Evolutionary conservation across 805 yeast genomes (phyloP), one percentile per base, ranked within the genome.

Genomic region (Metschnikowia peoriensis): DNA sequence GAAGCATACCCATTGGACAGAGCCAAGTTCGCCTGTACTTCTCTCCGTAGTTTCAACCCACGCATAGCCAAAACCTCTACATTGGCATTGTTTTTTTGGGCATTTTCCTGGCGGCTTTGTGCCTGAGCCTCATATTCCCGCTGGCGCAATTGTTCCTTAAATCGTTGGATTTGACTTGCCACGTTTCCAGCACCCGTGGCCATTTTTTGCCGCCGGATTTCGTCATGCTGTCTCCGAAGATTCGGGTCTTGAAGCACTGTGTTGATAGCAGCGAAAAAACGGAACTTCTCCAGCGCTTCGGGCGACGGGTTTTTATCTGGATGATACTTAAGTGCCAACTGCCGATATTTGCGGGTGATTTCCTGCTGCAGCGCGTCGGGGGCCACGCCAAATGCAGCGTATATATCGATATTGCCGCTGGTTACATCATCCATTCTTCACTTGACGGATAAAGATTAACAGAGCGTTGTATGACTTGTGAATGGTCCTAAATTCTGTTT

Each of bases 361-460:
- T 64, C 68, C 3, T 51, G 47, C 4, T 35, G 38, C 6, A 63
- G 39, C 10, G 74, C 69, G 9, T 55, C 54, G 1, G 64, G 61
- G 0, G 53, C 83, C 3, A 77, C 57, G 7, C 79, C 55, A 1
- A 86, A 68, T 28, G 77, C 75, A 15, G 62, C 59, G 63, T 82
- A 81, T 46, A 81, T 67, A 53, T 72, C 71, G 37, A 64, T 56
- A 7, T 49, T 47, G 28, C 61, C 68, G 37, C 47, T 22, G 11
- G 57, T 60, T 4, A 65, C 42, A 29, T 38, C 41, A 6, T 59
- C 61, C 62, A 57, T 59, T 15, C 7, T 37, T 27, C 22, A 22
- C 22, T 22, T 22, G 22, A 22, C 22, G 22, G 22, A 22, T 22
- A 41, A 28, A 28, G 1, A 28, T 4, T 6, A 32, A 3, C 35